phyloP scores from a whole-genome alignment of 1,284 basidiomycete genomes.

The Caloboletus inedulis region DNA sequence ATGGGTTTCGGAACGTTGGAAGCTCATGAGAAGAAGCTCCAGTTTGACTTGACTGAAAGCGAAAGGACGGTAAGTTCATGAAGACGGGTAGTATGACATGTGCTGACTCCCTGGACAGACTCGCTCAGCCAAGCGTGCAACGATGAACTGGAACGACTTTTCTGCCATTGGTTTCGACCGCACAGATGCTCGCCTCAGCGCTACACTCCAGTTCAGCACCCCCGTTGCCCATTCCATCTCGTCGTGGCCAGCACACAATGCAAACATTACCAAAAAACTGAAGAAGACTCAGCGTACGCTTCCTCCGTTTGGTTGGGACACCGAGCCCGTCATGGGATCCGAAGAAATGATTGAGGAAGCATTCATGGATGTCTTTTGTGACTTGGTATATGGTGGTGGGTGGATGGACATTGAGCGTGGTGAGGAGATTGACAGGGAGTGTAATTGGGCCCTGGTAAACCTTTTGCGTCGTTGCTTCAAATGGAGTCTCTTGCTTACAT shows the following conservation, averaged over 20 bases:
- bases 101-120: slow-evolving; percentile 42
- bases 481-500: slow-evolving; percentile 7
- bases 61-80: slow-evolving; percentile 65
- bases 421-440: slow-evolving; percentile 76
- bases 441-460: slow-evolving; percentile 87
- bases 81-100: not conserved
- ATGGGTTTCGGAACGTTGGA: slow-evolving; percentile 66
- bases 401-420: slow-evolving; percentile 74
- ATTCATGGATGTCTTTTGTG: slow-evolving; percentile 85
- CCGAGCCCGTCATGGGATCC: slow-evolving; percentile 67
- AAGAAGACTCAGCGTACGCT: slow-evolving; percentile 80
- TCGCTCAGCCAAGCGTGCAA: slow-evolving; percentile 67
- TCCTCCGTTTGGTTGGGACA: slow-evolving; percentile 83
- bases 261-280: slow-evolving; percentile 70
- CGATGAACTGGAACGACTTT: slow-evolving; percentile 86
- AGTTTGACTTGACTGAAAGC: slow-evolving; percentile 84
- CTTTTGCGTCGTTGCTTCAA: slow-evolving; percentile 15
- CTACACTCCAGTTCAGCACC: slow-evolving; percentile 77
- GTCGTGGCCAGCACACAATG: slow-evolving; percentile 69
- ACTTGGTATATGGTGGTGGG: slow-evolving; percentile 75
- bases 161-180: slow-evolving; percentile 77
- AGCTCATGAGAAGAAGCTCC: slow-evolving; percentile 62
- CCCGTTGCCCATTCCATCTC: slow-evolving; percentile 65
- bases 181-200: slow-evolving; percentile 65
- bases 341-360: slow-evolving; percentile 82